Percentiles rank a stretch among this genome's conserved stretches.
Conservation (phyloP, 345 rosid species). For the Corchorus olitorius region DNA sequence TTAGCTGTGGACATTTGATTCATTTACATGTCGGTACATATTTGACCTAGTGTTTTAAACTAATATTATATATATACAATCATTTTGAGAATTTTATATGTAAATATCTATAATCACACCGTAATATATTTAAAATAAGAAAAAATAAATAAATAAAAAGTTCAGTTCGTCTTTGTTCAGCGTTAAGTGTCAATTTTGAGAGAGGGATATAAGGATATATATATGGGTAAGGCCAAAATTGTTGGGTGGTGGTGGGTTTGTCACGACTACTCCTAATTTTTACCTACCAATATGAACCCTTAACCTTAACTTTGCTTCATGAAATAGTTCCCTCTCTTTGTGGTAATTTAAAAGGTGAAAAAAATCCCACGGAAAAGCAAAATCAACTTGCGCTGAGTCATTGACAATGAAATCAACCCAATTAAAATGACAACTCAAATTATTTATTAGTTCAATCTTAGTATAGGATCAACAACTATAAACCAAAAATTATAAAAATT, state of each 20-base stretch:
- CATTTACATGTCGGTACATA: too few species aligned
- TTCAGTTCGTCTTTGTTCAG: not conserved
- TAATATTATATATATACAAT: too few species aligned
- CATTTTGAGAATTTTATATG: too few species aligned
- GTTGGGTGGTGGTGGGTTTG: not conserved
- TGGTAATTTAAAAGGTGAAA: not conserved
- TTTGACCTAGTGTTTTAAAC: too few species aligned
- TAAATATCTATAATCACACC: too few species aligned
- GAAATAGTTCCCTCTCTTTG: not conserved
- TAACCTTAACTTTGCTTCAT: not conserved
- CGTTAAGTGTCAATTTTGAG: conserved; percentile 3
- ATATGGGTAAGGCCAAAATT: not conserved
- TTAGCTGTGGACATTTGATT: too few species aligned
- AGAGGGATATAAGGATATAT: not conserved
- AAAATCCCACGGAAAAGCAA: conserved; percentile 10
- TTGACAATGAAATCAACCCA: not conserved
- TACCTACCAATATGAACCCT: not conserved
- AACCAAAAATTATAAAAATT: not conserved
- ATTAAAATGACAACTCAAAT: not conserved
- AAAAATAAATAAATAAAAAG: not conserved
- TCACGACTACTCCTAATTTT: not conserved
- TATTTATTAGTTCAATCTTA: not conserved
- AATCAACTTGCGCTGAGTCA: not conserved
- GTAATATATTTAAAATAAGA: too few species aligned
- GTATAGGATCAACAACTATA: not conserved